Evolutionary conservation across 2,329 filamentous ascomycete genomes (phyloP).

Genomic region (Curvularia hawaiiensis): DNA sequence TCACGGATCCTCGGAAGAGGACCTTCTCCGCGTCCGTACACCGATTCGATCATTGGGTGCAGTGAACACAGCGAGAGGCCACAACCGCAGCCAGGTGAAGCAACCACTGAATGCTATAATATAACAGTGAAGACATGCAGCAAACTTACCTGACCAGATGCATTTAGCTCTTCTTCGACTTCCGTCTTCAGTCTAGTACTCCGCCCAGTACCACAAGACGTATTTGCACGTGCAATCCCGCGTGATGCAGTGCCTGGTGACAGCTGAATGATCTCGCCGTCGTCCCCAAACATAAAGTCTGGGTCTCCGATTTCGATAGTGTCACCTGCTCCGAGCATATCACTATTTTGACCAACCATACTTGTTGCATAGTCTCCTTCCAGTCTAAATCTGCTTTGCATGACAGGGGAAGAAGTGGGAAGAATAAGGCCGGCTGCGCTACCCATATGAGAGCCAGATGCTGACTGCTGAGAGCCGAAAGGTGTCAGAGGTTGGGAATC

Average conservation of each 20-base stretch:
- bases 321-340: slow-evolving; percentile 47
- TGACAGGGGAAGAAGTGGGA: slow-evolving; percentile 54
- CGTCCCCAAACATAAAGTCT: slow-evolving; percentile 65
- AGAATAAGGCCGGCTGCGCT: slow-evolving; percentile 50
- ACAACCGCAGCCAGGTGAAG: slow-evolving; percentile 5
- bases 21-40: background rate
- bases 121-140: slow-evolving; percentile 12
- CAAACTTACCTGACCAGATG: slow-evolving; percentile 45
- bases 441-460: slow-evolving; percentile 26
- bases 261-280: slow-evolving; percentile 63
- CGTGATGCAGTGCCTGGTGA: slow-evolving; percentile 14
- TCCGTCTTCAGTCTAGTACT: slow-evolving; percentile 51
- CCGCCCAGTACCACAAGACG: slow-evolving; percentile 42
- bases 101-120: background rate
- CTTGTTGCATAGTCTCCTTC: slow-evolving; percentile 51
- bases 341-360: slow-evolving; percentile 34
- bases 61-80: slow-evolving; percentile 4
- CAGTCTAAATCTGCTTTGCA: slow-evolving; percentile 47
- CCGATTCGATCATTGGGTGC: background rate
- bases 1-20: background rate
- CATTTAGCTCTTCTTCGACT: slow-evolving; percentile 48
- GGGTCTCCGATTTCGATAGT: slow-evolving; percentile 53
- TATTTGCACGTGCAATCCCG: slow-evolving; percentile 18
- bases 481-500: slow-evolving; percentile 48
- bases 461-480: slow-evolving; percentile 35